Evolutionary conservation across 140 eudicot genomes (phyloP), one percentile per base, ranked within the genome.

Genomic region (Flaveria floridana): DNA sequence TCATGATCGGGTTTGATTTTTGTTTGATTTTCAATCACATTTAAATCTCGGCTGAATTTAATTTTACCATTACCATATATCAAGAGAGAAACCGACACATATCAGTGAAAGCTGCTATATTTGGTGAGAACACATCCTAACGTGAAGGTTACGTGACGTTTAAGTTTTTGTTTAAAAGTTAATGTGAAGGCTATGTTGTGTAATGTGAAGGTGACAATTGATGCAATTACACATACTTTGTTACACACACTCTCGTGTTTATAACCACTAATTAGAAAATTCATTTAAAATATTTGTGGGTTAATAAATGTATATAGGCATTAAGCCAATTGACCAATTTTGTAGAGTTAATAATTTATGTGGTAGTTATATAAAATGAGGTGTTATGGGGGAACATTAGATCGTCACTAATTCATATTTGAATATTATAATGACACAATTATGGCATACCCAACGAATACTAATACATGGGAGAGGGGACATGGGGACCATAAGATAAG

Each of bases 361-460:
- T 11, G 65, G 52, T 47, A 65, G 69, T 34, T 75, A 65, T 51
- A 75, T 51, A 65, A 50, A 55, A 52, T 34, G 46, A 55, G 67
- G 79, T 75, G n/a, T 39, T 65, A 52, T 53, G 68, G 81, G 70
- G 79, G 71, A 55, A 78, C 76, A 78, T 70, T 78, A 62, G 71
- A 59, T 59, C 76, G 61, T 78, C 82, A 71, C 70, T 57, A 21
- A 42, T 26, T 69, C 62, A 77, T 78, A 39, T 61, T 71, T 16
- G 44, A 62, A 9, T 71, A 62, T 62, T 61, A 18, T 78, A 70
- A 62, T 57, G 34, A 50, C 73, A 70, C 58, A 78, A 71, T 78
- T 61, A 78, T 78, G 57, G 59, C 73, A 39, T 62, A 61, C 82
- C 77, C 58, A 78, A 78, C 77, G 3, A 69, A 64, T 59, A 77